A percentile compares a stretch with the other conserved stretches of the same genome.
Conservation (phyloP, 805 yeast species). For the Starmerella khaoyaiensis region DNA sequence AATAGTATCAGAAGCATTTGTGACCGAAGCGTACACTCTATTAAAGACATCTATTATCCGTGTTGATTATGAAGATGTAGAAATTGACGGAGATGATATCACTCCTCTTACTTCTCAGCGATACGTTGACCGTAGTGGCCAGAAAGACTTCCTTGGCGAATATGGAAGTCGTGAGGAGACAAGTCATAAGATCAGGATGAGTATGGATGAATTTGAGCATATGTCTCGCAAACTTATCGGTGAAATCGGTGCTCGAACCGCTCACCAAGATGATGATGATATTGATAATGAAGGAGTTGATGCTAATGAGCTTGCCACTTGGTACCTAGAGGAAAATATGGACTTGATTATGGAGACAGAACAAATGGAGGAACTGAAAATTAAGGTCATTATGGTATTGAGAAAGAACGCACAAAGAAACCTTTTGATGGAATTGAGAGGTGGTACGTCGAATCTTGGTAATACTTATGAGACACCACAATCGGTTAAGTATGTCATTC, state of each 20-base stretch:
- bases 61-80: slow-evolving; percentile 87
- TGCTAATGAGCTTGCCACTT: slow-evolving; percentile 56
- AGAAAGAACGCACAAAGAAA: slow-evolving; percentile 73
- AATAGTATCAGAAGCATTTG: slow-evolving; percentile 69
- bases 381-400: slow-evolving; percentile 64
- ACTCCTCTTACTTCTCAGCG: slow-evolving; percentile 25
- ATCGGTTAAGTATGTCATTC: slow-evolving; percentile 25
- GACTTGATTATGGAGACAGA: slow-evolving; percentile 54
- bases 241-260: slow-evolving; percentile 11
- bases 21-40: slow-evolving; percentile 83
- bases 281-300: slow-evolving; percentile 45
- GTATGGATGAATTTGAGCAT: slow-evolving; percentile 80
- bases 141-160: slow-evolving; percentile 15
- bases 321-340: slow-evolving; percentile 68
- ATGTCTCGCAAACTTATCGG: slow-evolving; percentile 35
- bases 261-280: slow-evolving; percentile 34
- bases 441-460: slow-evolving; percentile 30
- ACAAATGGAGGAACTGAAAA: slow-evolving; percentile 57
- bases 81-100: slow-evolving; percentile 53
- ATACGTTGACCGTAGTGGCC: slow-evolving; percentile 19
- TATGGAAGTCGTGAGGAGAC: slow-evolving; percentile 16
- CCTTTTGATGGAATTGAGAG: slow-evolving; percentile 57
- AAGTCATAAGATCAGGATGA: slow-evolving; percentile 43
- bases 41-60: slow-evolving; percentile 83
- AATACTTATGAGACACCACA: slow-evolving; percentile 25